phyloP scores from a whole-genome alignment of 2,329 filamentous ascomycete genomes.

The Botrytis cinerea region DNA sequence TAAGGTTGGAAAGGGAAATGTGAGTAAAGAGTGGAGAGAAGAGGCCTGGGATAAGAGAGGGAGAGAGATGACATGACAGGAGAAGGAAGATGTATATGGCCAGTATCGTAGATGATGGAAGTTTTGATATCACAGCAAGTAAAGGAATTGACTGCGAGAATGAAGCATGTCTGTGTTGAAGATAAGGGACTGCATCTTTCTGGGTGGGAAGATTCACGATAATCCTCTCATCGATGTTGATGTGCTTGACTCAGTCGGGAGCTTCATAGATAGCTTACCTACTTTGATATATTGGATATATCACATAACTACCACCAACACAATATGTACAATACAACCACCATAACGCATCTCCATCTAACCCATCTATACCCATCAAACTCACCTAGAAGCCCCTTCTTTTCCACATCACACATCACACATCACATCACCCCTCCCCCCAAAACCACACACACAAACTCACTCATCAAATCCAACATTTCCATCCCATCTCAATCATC shows the following conservation, averaged over 20 bases:
- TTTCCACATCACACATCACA: not conserved
- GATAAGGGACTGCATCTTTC: not conserved
- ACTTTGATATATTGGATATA: no score
- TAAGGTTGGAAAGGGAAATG: not conserved
- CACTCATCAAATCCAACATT: not conserved
- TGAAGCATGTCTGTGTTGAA: not conserved
- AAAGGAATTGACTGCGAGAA: not conserved
- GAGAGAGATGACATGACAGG: not conserved
- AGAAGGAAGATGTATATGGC: conserved; percentile 11
- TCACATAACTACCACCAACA: no score
- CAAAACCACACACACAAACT: no score
- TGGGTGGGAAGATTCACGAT: not conserved
- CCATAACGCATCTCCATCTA: not conserved
- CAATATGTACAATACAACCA: no score
- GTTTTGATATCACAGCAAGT: not conserved
- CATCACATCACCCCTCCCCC: no score
- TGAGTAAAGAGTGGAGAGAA: not conserved
- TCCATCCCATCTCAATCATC: not conserved
- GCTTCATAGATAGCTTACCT: not conserved
- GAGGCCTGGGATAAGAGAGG: not conserved
- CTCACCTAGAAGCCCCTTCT: not conserved
- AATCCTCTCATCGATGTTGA: not conserved
- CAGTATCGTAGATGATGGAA: not conserved
- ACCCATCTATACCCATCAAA: not conserved
- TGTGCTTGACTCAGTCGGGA: not conserved